Conservation (phyloP, 2,329 filamentous ascomycete genomes). For the Fusarium duplospermum region DNA sequence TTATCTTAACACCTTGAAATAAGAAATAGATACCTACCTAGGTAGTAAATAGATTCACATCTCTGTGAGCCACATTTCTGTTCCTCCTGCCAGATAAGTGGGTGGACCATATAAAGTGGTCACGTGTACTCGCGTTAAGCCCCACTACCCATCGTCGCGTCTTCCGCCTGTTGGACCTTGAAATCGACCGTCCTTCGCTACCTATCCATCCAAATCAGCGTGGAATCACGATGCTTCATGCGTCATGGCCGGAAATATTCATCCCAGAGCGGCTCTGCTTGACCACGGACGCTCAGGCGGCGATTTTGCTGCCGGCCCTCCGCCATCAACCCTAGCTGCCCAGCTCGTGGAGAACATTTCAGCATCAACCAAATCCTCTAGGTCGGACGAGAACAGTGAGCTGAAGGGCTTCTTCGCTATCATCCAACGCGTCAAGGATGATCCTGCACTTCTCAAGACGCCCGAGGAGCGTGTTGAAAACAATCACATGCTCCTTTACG, state of each 20-base stretch:
- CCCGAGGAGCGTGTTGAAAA: conserved; percentile 76
- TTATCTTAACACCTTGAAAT: not conserved
- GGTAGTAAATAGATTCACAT: too few species aligned
- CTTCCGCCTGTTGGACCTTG: not conserved
- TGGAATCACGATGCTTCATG: conserved; percentile 40
- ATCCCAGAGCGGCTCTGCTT: conserved; percentile 30
- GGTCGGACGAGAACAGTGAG: conserved; percentile 76
- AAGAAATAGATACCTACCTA: too few species aligned
- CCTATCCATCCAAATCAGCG: conserved; percentile 9
- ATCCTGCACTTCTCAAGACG: conserved; percentile 67
- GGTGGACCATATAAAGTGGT: not conserved
- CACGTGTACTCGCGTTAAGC: conserved; percentile 41
- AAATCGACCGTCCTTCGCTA: not conserved
- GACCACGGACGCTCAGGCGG: conserved; percentile 33
- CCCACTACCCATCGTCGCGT: conserved; percentile 36
- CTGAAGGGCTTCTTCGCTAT: conserved; percentile 76
- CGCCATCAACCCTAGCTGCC: conserved; percentile 86
- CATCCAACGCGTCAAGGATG: conserved; percentile 66
- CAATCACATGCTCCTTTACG: conserved; percentile 87
- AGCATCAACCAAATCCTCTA: conserved; percentile 69
- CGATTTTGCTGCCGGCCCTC: conserved; percentile 49
- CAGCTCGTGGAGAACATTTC: conserved; percentile 87
- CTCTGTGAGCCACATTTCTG: not conserved
- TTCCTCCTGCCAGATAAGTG: not conserved
- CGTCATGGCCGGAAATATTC: conserved; percentile 45